A percentile compares a stretch with the other conserved stretches of the same genome.
Evolutionary conservation across 192 early-diverging fungal genomes (phyloP).

Genomic region (Coemansia sp.): DNA sequence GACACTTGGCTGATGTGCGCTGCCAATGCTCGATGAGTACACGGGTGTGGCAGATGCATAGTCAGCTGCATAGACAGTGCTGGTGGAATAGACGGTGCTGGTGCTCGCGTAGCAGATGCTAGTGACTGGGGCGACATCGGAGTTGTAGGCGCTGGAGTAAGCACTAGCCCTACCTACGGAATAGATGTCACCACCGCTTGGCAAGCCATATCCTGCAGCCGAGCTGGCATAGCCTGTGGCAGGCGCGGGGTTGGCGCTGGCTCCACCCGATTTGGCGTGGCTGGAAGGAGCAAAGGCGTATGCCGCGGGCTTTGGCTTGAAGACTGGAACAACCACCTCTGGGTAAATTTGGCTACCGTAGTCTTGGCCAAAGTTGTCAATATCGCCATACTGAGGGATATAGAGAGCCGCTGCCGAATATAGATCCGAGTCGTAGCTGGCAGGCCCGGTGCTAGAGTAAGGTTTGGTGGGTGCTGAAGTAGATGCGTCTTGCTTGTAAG

Average conservation of each 20-base stretch:
- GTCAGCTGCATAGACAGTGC: constrained; percentile 28
- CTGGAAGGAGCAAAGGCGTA: background rate
- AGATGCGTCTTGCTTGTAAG: background rate
- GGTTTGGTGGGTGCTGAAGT: background rate
- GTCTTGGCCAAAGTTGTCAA: background rate
- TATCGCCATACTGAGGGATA: constrained; percentile 6
- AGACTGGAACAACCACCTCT: constrained; percentile 1
- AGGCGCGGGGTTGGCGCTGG: background rate
- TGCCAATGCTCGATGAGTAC: background rate
- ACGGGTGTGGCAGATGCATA: background rate
- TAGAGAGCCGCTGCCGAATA: background rate
- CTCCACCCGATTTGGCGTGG: background rate
- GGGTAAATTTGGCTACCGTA: background rate
- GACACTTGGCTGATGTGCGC: background rate
- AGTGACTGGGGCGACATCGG: constrained; percentile 12
- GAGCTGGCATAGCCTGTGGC: background rate
- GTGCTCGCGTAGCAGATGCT: constrained; percentile 17
- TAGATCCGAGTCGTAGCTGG: background rate
- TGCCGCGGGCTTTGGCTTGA: constrained; percentile 2
- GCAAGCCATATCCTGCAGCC: background rate
- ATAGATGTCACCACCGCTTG: background rate
- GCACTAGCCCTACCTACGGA: background rate
- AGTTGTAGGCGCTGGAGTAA: background rate
- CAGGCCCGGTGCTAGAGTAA: background rate
- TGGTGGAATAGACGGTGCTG: constrained; percentile 23